These are phyloP conservation scores for Recurvomyces mirabilis DNA, from an alignment of 495 filamentous ascomycete species.

Conservation along the genomic window DNA sequence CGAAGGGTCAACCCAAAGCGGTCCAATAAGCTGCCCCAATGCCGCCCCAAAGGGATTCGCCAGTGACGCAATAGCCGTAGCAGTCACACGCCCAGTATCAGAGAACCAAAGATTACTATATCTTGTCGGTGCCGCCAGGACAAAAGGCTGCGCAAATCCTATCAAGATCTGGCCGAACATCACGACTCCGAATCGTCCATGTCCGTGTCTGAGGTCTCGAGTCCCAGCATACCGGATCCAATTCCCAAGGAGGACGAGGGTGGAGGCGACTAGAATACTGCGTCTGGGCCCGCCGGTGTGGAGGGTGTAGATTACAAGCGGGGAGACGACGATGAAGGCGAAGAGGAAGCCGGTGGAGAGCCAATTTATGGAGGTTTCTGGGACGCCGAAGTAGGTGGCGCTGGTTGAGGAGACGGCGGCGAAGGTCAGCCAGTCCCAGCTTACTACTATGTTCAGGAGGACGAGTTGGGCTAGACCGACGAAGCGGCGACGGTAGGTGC, in stretches of 20 bases:
- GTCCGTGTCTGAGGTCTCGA: constrained; percentile 23
- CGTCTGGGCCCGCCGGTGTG: constrained; percentile 68
- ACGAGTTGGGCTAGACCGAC: constrained; percentile 77
- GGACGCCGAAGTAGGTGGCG: constrained; percentile 62
- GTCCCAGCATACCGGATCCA: constrained; percentile 88
- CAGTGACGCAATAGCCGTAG: constrained; percentile 73
- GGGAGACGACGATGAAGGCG: constrained; percentile 62
- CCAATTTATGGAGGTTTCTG: constrained; percentile 81
- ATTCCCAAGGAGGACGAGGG: constrained; percentile 69
- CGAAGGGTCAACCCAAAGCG: constrained; percentile 67
- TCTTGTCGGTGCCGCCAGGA: constrained; percentile 71
- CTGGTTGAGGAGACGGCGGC: constrained; percentile 70
- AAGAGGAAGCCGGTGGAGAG: constrained; percentile 78
- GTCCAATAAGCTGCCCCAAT: constrained; percentile 73
- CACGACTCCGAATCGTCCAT: constrained; percentile 58
- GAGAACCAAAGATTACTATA: constrained; percentile 96
- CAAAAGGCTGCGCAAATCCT: constrained; percentile 84
- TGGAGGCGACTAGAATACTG: constrained; percentile 60
- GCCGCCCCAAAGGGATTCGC: constrained; percentile 85
- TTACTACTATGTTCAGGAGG: constrained; percentile 81
- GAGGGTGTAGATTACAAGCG: constrained; percentile 67
- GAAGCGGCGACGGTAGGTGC: constrained; percentile 81
- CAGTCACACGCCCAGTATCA: constrained; percentile 66
- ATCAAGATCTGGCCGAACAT: constrained; percentile 94
- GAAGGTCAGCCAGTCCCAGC: constrained; percentile 97